phyloP scores from a whole-genome alignment of 192 early-diverging fungal genomes.

The Allomyces javanicus region DNA sequence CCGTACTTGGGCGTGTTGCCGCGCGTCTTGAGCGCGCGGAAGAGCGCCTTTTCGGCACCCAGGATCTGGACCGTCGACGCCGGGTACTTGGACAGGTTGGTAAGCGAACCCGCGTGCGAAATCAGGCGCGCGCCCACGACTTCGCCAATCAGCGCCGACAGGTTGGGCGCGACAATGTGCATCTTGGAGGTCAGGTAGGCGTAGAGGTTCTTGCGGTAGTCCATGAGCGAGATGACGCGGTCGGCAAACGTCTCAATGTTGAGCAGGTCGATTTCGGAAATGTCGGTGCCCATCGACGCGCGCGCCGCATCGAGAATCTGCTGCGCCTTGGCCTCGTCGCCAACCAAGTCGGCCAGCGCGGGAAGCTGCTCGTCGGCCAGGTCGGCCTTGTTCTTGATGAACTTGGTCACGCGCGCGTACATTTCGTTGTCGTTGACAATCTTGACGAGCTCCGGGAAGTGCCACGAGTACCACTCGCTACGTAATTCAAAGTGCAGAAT shows the following conservation, averaged over 20 bases:
- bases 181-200: constrained; percentile 88
- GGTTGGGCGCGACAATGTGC: constrained; percentile 88
- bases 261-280: constrained; percentile 82
- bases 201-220: constrained; percentile 86
- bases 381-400: constrained; percentile 82
- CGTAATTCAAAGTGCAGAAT: constrained; percentile 1
- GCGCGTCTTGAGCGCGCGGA: constrained; percentile 90
- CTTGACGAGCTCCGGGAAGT: constrained; percentile 96
- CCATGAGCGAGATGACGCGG: constrained; percentile 70
- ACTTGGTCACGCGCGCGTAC: constrained; percentile 74
- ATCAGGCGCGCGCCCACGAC: constrained; percentile 92
- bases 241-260: constrained; percentile 89
- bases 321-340: constrained; percentile 60
- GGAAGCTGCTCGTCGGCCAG: constrained; percentile 57
- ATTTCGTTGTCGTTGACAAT: constrained; percentile 82
- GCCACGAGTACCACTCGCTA: constrained; percentile 99
- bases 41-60: constrained; percentile 95
- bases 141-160: constrained; percentile 87
- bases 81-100: constrained; percentile 91
- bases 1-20: constrained; percentile 97
- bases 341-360: constrained; percentile 57
- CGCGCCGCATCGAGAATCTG: constrained; percentile 84
- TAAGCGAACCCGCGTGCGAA: constrained; percentile 86
- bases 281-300: constrained; percentile 95
- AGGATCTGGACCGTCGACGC: constrained; percentile 95